Evolutionary conservation across 2,329 filamentous ascomycete species (phyloP).

Genomic region (Coniochaeta ligniaria): DNA sequence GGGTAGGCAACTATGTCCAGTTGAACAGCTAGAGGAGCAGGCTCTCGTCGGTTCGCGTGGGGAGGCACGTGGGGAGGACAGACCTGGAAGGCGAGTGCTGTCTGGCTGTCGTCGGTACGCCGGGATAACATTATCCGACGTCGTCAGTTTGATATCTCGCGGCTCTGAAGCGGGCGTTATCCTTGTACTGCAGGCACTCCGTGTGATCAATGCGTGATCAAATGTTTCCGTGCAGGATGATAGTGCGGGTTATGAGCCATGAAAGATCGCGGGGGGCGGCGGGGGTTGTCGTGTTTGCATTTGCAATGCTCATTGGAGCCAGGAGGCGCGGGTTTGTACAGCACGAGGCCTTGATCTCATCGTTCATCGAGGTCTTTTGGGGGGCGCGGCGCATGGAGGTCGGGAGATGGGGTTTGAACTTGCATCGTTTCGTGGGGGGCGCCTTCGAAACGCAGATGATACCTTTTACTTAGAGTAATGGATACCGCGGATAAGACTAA

Average conservation of each 20-base stretch:
- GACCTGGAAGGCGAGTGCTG: not conserved
- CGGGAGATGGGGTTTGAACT: not conserved
- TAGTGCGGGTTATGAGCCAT: too few species aligned
- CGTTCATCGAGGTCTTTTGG: not conserved
- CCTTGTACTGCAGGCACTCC: not conserved
- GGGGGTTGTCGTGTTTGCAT: too few species aligned
- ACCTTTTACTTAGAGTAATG: not conserved
- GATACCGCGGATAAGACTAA: not conserved
- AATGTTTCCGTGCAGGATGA: too few species aligned
- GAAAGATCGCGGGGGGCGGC: too few species aligned
- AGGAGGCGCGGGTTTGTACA: not conserved
- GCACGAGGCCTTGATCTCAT: not conserved
- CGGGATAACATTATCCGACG: too few species aligned
- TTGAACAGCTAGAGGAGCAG: constrained; percentile 20
- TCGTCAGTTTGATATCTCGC: too few species aligned
- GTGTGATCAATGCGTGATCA: not conserved
- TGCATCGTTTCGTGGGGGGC: not conserved
- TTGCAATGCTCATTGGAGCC: not conserved
- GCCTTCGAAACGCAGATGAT: not conserved
- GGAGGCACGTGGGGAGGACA: not conserved
- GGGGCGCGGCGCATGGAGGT: not conserved
- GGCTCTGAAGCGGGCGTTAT: too few species aligned
- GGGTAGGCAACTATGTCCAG: constrained; percentile 38
- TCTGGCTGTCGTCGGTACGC: not conserved
- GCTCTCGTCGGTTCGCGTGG: not conserved